phyloP scores from a whole-genome alignment of 2,329 filamentous ascomycete genomes.

The Alternaria sp. region DNA sequence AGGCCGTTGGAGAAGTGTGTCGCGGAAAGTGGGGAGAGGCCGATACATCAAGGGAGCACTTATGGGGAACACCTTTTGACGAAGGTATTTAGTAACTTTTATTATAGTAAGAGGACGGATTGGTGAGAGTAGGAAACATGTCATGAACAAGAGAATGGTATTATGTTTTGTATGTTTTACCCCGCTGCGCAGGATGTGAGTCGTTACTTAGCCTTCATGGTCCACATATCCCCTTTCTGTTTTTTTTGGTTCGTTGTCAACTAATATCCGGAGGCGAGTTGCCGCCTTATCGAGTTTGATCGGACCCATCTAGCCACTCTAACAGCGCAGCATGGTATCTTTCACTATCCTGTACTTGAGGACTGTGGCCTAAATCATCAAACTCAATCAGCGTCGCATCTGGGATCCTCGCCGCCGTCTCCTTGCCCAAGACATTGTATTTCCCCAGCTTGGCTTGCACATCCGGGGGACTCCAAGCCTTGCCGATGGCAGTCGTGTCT shows the following conservation, averaged over 20 bases:
- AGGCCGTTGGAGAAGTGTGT: constrained; percentile 53
- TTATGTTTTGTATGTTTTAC: not conserved
- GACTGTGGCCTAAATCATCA: constrained; percentile 60
- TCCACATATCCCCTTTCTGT: too few species aligned
- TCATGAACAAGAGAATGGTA: not conserved
- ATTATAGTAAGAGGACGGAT: constrained; percentile 40
- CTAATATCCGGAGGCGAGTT: not conserved
- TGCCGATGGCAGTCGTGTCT: constrained; percentile 65
- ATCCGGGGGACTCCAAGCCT: constrained; percentile 55
- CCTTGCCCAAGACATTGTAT: constrained; percentile 61
- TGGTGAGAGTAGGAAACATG: constrained; percentile 22
- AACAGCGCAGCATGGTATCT: constrained; percentile 59
- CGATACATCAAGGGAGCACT: constrained; percentile 44
- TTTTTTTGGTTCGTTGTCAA: too few species aligned
- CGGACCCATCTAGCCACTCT: constrained; percentile 52
- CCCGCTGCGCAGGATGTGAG: not conserved
- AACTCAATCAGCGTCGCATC: constrained; percentile 59
- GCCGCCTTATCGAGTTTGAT: not conserved
- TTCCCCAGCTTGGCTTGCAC: constrained; percentile 55
- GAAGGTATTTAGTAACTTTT: constrained; percentile 57
- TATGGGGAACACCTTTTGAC: constrained; percentile 56
- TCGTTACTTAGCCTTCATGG: not conserved
- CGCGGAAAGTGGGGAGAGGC: constrained; percentile 39
- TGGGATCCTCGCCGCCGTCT: constrained; percentile 56
- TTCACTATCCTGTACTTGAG: constrained; percentile 62